phyloP scores from a whole-genome alignment of 495 filamentous ascomycete species.

The Daldinia loculata region DNA sequence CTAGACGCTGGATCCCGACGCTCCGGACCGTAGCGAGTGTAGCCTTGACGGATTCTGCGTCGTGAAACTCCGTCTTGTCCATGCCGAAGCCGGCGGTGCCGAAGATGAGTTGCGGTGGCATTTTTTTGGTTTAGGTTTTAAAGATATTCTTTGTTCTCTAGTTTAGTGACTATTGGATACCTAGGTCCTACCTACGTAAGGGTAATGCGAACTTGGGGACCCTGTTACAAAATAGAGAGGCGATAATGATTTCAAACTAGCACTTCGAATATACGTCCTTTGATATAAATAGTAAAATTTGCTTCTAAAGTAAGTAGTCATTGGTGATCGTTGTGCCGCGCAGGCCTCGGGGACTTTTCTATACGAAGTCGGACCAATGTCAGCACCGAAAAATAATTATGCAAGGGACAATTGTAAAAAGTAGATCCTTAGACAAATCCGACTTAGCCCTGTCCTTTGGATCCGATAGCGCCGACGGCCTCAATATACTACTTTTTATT shows the following conservation, averaged over 20 bases:
- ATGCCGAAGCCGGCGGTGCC: slow-evolving; percentile 52
- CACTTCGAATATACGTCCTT: too few species aligned
- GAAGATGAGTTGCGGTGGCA: slow-evolving; percentile 48
- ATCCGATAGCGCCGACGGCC: background rate
- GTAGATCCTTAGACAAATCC: background rate
- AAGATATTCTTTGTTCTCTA: too few species aligned
- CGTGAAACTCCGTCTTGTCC: slow-evolving; percentile 38
- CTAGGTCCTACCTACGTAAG: background rate
- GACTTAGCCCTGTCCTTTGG: background rate
- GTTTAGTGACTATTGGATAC: too few species aligned
- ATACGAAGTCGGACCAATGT: background rate
- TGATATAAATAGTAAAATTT: too few species aligned
- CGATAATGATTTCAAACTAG: too few species aligned
- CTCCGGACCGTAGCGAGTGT: slow-evolving; percentile 42
- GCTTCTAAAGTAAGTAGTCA: too few species aligned
- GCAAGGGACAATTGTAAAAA: background rate
- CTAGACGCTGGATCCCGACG: slow-evolving; percentile 50
- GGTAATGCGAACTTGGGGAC: background rate
- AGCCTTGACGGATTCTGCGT: slow-evolving; percentile 36
- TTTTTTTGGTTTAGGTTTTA: slow-evolving; percentile 1
- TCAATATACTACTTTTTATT: background rate
- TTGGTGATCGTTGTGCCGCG: background rate
- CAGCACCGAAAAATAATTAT: background rate
- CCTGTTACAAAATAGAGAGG: too few species aligned
- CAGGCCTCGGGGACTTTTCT: background rate